phyloP scores from a whole-genome alignment of 257 asterid species.

The Solanum sitiens region DNA sequence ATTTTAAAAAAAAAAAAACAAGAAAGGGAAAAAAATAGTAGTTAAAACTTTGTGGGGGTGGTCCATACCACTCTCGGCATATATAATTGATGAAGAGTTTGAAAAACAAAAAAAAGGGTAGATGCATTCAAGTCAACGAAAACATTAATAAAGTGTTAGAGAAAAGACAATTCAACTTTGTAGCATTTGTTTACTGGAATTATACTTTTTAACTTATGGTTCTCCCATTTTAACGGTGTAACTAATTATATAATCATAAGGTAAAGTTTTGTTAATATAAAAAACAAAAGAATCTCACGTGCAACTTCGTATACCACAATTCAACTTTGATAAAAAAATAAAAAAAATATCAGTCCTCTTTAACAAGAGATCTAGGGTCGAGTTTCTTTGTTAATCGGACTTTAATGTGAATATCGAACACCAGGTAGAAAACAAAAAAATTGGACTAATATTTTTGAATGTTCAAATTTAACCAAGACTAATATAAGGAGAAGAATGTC shows the following conservation, averaged over 20 bases:
- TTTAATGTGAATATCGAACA: accelerated
- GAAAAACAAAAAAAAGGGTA: not conserved
- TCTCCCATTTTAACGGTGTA: not conserved
- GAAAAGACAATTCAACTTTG: not conserved
- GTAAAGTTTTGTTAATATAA: not conserved
- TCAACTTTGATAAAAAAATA: no score
- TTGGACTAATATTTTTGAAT: not conserved
- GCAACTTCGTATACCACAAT: not conserved
- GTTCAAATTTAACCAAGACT: not conserved
- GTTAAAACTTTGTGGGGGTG: not conserved
- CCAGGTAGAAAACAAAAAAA: not conserved
- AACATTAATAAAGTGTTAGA: not conserved
- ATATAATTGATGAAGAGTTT: not conserved
- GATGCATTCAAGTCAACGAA: conserved; percentile 9
- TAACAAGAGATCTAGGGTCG: not conserved
- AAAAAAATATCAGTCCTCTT: no score
- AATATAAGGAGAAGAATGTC: not conserved
- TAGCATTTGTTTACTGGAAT: not conserved
- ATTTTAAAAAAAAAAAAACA: not conserved
- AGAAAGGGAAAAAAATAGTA: not conserved
- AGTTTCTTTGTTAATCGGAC: no score
- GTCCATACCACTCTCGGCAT: not conserved
- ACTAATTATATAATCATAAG: not conserved
- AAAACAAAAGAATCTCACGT: not conserved
- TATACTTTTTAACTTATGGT: not conserved